Evolutionary conservation across 805 yeast species (phyloP).

Genomic region (Candida palmyrensis): DNA sequence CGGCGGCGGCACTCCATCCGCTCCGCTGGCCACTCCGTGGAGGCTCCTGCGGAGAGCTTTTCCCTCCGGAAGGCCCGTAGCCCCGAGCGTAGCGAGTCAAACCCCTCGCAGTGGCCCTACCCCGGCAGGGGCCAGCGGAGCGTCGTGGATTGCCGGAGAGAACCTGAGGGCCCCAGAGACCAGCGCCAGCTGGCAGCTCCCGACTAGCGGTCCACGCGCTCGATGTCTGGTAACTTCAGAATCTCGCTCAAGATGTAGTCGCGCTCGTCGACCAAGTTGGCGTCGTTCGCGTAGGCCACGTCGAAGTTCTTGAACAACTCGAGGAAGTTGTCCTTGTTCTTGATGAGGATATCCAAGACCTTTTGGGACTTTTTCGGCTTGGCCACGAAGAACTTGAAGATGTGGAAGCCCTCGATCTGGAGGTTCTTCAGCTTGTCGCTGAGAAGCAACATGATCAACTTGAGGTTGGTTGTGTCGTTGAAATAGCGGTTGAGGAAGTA

Average conservation of each 20-base stretch:
- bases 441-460: conserved; percentile 77
- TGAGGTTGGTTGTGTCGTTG: conserved; percentile 75
- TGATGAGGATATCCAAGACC: conserved; percentile 73
- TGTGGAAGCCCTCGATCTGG: conserved; percentile 86
- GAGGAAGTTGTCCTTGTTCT: conserved; percentile 75
- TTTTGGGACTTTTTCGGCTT: conserved; percentile 86
- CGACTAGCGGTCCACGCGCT: too few relatives aligned
- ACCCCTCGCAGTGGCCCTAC: too few relatives aligned
- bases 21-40: too few relatives aligned
- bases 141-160: too few relatives aligned
- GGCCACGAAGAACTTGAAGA: conserved; percentile 93
- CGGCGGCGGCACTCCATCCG: too few relatives aligned
- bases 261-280: conserved; percentile 69
- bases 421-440: conserved; percentile 87
- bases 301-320: conserved; percentile 64
- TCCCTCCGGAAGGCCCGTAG: too few relatives aligned
- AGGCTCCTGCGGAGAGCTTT: too few relatives aligned
- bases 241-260: conserved; percentile 75
- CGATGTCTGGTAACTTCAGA: conserved; percentile 61
- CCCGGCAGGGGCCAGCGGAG: too few relatives aligned
- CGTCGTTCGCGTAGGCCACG: conserved; percentile 57
- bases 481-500: conserved; percentile 71
- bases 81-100: too few relatives aligned
- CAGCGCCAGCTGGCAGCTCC: too few relatives aligned
- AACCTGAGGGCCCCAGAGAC: too few relatives aligned